A percentile compares a stretch with the other conserved stretches of the same genome.
phyloP scores from a whole-genome alignment of 75 land plant species.

The Picea glauca region DNA sequence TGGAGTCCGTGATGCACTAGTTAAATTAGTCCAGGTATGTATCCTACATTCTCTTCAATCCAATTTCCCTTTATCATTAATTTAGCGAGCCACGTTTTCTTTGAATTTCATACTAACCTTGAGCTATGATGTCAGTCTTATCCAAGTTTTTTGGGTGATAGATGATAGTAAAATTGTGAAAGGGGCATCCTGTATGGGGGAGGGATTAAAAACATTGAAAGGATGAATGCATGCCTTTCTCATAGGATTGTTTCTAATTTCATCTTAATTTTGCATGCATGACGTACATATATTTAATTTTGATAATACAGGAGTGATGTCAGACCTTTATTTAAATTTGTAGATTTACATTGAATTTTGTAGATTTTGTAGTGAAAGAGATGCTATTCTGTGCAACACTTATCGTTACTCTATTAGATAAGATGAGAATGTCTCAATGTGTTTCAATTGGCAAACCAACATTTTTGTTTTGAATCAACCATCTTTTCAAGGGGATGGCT shows the following conservation, averaged over 20 bases:
- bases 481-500: too few species aligned
- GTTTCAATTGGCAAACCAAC: too few species aligned
- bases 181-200: neutral
- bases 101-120: neutral
- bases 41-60: neutral
- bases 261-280: neutral
- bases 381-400: too few species aligned
- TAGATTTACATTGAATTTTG: too few species aligned
- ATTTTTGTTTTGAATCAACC: too few species aligned
- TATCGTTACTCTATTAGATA: too few species aligned
- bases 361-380: too few species aligned
- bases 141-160: neutral
- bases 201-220: neutral
- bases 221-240: neutral
- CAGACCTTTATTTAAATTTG: too few species aligned
- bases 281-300: neutral
- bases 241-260: neutral
- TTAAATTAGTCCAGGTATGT: slow-evolving; percentile 73
- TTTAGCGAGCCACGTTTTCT: neutral
- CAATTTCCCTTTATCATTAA: neutral
- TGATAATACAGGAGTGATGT: neutral
- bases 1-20: slow-evolving; percentile 78
- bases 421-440: too few species aligned
- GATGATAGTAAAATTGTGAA: neutral
- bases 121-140: neutral